Percentiles rank a stretch among this genome's conserved stretches.
These are phyloP conservation scores for Psilocybe sp. DNA, from an alignment of 768 basidiomycete species.

Conservation along the genomic window DNA sequence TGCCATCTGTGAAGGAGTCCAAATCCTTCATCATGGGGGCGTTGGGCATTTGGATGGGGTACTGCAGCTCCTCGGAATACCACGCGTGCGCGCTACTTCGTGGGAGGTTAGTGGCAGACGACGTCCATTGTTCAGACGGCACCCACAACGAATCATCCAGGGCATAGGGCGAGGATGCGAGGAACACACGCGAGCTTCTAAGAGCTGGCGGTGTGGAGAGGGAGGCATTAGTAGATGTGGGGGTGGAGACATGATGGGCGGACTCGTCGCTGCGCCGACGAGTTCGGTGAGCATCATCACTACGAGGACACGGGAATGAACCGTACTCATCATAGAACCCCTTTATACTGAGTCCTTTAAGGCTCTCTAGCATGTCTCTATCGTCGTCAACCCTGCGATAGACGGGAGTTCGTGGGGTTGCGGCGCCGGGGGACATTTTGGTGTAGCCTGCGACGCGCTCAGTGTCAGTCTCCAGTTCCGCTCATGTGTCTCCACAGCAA, in stretches of 20 bases:
- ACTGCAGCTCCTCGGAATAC: constrained; percentile 17
- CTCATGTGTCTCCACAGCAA: too few relatives aligned
- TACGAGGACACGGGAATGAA: constrained; percentile 7
- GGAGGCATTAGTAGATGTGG: constrained; percentile 22
- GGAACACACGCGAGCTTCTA: constrained; percentile 19
- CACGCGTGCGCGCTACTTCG: constrained; percentile 14
- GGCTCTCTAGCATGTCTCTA: constrained; percentile 24
- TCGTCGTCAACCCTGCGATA: constrained; percentile 15
- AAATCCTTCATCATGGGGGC: constrained; percentile 54
- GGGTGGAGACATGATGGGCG: constrained; percentile 16
- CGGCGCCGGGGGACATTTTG: constrained; percentile 6
- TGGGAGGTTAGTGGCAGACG: constrained; percentile 11
- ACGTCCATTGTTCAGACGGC: not conserved
- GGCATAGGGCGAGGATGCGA: constrained; percentile 9
- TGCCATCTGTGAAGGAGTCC: constrained; percentile 62
- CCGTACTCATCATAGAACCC: constrained; percentile 22
- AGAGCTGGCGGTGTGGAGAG: constrained; percentile 24
- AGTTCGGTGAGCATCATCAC: constrained; percentile 9
- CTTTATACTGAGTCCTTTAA: constrained; percentile 25
- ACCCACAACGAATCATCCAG: constrained; percentile 18
- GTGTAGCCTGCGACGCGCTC: not conserved
- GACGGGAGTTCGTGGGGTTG: constrained; percentile 7
- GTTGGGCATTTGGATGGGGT: constrained; percentile 29
- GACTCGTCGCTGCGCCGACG: constrained; percentile 15
- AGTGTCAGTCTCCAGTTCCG: too few relatives aligned